Conservation (phyloP, 73 alveolate genomes). For the Stentor coeruleus region DNA sequence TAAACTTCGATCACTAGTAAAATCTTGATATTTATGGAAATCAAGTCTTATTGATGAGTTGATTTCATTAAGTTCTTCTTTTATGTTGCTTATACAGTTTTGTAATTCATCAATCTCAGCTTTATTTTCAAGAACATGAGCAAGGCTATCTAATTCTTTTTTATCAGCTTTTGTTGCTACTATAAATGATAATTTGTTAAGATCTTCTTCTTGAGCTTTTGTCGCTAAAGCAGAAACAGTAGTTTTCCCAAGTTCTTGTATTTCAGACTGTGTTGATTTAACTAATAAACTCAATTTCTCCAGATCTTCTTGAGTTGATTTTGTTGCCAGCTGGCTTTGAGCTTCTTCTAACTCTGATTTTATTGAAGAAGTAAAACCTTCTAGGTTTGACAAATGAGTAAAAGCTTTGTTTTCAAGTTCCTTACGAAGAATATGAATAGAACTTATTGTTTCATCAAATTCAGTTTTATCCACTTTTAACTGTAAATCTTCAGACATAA, state of each 20-base stretch:
- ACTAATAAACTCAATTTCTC: not conserved
- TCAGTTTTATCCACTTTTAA: not conserved
- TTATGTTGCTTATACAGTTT: too few species aligned
- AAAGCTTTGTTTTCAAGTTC: conserved; percentile 37
- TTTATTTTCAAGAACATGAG: not conserved
- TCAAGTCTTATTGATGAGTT: not conserved
- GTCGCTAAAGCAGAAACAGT: not conserved
- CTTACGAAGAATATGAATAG: not conserved
- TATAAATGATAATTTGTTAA: too few species aligned
- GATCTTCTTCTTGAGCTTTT: conserved; percentile 31
- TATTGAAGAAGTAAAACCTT: not conserved
- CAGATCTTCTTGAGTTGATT: too few species aligned
- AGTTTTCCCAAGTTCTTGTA: not conserved
- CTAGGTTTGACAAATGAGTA: not conserved
- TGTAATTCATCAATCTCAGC: too few species aligned
- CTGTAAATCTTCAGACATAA: not conserved
- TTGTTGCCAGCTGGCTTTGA: too few species aligned
- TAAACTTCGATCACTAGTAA: not conserved
- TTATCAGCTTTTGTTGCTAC: not conserved
- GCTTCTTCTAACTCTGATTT: not conserved
- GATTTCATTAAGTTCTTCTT: too few species aligned
- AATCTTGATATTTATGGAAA: not conserved
- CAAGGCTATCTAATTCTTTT: not conserved
- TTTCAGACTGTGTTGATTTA: not conserved
- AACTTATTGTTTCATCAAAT: conserved; percentile 22